Conservation (phyloP, 2,329 filamentous ascomycete species). For the Scopulariopsis brevicaulis region DNA sequence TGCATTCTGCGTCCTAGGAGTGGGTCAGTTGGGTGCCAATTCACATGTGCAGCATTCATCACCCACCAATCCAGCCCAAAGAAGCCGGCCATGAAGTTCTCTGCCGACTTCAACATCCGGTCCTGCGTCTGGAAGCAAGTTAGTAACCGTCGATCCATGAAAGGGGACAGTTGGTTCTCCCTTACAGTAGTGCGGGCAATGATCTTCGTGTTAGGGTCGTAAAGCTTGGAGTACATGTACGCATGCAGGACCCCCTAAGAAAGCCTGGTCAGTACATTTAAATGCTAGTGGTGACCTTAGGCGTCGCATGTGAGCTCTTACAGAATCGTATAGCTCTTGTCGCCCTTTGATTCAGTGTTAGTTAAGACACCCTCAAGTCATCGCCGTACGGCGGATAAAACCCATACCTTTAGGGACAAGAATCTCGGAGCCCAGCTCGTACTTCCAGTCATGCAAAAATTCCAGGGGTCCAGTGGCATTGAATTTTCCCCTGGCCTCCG, state of each 20-base stretch:
- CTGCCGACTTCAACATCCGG: constrained; percentile 65
- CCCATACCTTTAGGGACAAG: constrained; percentile 49
- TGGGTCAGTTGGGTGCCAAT: not conserved
- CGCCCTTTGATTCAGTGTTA: constrained; percentile 28
- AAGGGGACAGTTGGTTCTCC: not conserved
- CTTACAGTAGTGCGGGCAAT: constrained; percentile 56
- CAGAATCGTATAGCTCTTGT: constrained; percentile 60
- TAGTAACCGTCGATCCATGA: constrained; percentile 2
- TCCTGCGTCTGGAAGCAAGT: constrained; percentile 46
- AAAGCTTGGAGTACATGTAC: constrained; percentile 61
- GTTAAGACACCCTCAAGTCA: not conserved
- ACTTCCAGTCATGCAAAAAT: constrained; percentile 60
- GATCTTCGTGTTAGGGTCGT: constrained; percentile 62
- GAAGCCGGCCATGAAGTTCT: constrained; percentile 71
- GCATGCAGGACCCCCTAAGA: constrained; percentile 50
- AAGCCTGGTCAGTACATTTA: not conserved
- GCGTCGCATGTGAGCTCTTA: not conserved
- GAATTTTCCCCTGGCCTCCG: constrained; percentile 38
- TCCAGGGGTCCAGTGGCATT: constrained; percentile 45
- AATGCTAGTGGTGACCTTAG: not conserved
- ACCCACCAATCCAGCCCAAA: constrained; percentile 58
- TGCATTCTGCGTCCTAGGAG: constrained; percentile 48
- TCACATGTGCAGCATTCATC: not conserved
- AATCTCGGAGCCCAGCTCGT: constrained; percentile 58
- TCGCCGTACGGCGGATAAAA: not conserved